Base-by-base conservation (phyloP, 2,329 filamentous ascomycete species). In the Sporothrix protearum region DNA sequence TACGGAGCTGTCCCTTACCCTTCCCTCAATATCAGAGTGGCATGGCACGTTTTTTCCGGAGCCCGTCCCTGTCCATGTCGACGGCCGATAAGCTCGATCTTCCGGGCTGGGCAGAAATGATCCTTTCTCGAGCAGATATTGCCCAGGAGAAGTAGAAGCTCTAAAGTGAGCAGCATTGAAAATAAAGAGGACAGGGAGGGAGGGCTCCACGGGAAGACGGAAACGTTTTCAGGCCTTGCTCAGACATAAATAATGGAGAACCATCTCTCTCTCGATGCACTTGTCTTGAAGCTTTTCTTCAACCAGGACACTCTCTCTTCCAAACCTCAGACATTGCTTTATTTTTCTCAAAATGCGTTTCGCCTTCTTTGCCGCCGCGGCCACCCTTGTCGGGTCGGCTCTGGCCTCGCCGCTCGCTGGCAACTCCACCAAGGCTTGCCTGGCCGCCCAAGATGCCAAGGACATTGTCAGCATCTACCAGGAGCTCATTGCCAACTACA, bases 401-500 rank as follows among this genome's bases (percentile, higher is more conserved):
- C 68, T 72, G 66, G 71, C 71, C 47, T 45, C 59, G 28, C 71
- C 68, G 42, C 16, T 63, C 22, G 68, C 66, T 39, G 47, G 33
- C 71, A 70, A 66, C 71, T 19, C 19, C 71, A 68, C 67, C 67
- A 67, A 51, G 57, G 47, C 71, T 2, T 72, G 71, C 61, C n/a
- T 71, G 30, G 3, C 28, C 5, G 19, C 30, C n/a, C 66, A 71
- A 55, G 77, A 79, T 19, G 77, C 75, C 61, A 74, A 72, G 39
- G 73, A 75, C 16, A 74, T 79, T 19, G 78, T 78, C 47, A 76
- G 75, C 68, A 71, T 77, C 68, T 79, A 79, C 74, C 72, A 71
- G 68, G 74, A 74, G 53, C 75, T 78, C 25, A 79, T 79, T 73
- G 75, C 77, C 74, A 75, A 76, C 70, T 79, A 79, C 75, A 74